A percentile compares a stretch with the other conserved stretches of the same genome.
Conservation (phyloP, 2,329 filamentous ascomycete genomes). For the Colletotrichum gloeosporioides region DNA sequence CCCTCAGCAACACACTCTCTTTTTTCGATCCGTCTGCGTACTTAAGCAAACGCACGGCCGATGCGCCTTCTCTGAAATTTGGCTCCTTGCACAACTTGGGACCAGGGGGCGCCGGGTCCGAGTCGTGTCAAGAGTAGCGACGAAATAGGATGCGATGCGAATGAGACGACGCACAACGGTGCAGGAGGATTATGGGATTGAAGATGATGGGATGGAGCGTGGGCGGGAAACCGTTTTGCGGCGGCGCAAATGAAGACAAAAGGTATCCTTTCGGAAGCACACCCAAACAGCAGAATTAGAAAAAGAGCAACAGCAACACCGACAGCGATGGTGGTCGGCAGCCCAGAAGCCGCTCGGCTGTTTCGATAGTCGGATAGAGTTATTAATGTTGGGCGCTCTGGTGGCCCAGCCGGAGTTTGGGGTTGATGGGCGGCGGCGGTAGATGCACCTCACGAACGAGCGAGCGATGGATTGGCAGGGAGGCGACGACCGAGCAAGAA, state of each 20-base stretch:
- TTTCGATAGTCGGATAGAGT: conserved; percentile 3
- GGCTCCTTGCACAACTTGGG: conserved; percentile 7
- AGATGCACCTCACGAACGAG: background rate
- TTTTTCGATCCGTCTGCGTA: background rate
- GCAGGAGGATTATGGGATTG: background rate
- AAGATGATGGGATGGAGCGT: background rate
- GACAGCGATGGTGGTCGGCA: background rate
- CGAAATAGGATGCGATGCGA: background rate
- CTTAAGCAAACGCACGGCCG: conserved; percentile 13
- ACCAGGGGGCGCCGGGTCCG: background rate
- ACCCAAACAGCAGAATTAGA: background rate
- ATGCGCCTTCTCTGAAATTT: background rate
- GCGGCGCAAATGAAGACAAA: background rate
- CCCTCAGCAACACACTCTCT: background rate
- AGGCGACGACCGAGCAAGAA: background rate
- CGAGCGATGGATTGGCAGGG: background rate
- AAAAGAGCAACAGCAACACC: background rate
- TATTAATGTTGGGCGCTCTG: background rate
- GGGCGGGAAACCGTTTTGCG: background rate
- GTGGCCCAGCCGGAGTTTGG: background rate
- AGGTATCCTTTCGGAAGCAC: background rate
- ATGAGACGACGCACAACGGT: background rate
- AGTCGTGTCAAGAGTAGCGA: background rate
- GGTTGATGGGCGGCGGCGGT: background rate
- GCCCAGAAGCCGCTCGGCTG: background rate